phyloP scores from a whole-genome alignment of 169 alveolate genomes.

The Theileria sp. region DNA sequence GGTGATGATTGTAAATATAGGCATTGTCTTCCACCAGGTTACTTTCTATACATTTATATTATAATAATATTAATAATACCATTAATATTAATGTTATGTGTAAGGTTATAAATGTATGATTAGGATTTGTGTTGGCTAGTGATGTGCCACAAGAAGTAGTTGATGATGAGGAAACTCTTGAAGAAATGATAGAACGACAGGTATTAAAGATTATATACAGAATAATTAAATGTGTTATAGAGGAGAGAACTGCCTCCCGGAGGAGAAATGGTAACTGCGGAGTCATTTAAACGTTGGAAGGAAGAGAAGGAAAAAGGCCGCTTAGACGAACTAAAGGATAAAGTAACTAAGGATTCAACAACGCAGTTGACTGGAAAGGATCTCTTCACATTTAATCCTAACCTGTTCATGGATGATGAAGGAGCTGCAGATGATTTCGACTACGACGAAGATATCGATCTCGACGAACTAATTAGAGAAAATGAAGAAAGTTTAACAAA shows the following conservation, averaged over 20 bases:
- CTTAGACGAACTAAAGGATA: conserved; percentile 54
- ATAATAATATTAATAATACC: not conserved
- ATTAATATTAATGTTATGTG: not conserved
- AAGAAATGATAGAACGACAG: conserved; percentile 67
- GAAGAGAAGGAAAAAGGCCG: conserved; percentile 50
- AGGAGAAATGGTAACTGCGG: conserved; percentile 68
- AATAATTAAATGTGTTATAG: conserved; percentile 1
- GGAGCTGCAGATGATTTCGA: conserved; percentile 66
- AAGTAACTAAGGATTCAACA: conserved; percentile 46
- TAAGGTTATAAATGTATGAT: not conserved
- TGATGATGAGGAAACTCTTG: conserved; percentile 66
- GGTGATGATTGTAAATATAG: conserved; percentile 96
- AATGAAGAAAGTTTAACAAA: conserved; percentile 38
- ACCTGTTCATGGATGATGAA: conserved; percentile 69
- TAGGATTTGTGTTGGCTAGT: conserved; percentile 51
- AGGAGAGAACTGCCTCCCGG: conserved; percentile 64
- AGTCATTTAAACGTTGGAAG: conserved; percentile 56
- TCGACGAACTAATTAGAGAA: conserved; percentile 56
- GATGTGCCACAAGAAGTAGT: conserved; percentile 66
- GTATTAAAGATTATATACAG: conserved; percentile 3
- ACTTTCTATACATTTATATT: not conserved
- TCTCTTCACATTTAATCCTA: conserved; percentile 66
- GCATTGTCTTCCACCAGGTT: conserved; percentile 97
- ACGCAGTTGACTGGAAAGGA: conserved; percentile 65
- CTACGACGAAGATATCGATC: conserved; percentile 62